Conservation (phyloP, 371 early-diverging fungal species). For the Apophysomyces variabilis region DNA sequence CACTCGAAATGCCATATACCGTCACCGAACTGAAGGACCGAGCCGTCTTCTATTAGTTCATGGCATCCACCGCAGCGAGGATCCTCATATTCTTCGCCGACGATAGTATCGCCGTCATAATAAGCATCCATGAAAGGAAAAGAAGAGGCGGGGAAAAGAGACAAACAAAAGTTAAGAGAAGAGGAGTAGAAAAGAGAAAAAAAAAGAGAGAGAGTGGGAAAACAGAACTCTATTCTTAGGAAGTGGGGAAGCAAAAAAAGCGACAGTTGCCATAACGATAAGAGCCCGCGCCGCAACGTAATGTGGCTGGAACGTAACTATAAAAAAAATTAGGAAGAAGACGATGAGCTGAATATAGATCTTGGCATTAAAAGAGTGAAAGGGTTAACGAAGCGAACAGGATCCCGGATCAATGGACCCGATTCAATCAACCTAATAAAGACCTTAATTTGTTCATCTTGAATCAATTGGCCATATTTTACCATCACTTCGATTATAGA, state of each 20-base stretch:
- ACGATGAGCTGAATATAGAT: neutral
- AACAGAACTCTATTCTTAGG: conserved; percentile 6
- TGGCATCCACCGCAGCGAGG: conserved; percentile 79
- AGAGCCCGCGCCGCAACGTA: conserved; percentile 7
- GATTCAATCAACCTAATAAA: neutral
- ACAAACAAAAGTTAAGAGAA: neutral
- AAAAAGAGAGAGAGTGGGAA: neutral
- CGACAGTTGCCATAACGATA: conserved; percentile 2
- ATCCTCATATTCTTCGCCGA: conserved; percentile 51
- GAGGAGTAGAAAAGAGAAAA: neutral
- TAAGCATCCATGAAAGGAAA: conserved; percentile 31
- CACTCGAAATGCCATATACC: conserved; percentile 71
- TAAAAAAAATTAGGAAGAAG: neutral
- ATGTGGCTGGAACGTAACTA: conserved; percentile 8
- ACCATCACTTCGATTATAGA: neutral
- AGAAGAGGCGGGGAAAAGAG: neutral
- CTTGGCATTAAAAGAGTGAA: neutral
- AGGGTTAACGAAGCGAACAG: neutral
- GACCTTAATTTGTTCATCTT: conserved; percentile 1
- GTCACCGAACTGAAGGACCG: conserved; percentile 85
- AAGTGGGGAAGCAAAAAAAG: conserved; percentile 4
- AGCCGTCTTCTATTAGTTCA: conserved; percentile 77
- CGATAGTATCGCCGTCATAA: conserved; percentile 27
- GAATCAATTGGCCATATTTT: neutral
- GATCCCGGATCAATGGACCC: conserved; percentile 9